Percentiles rank a stretch among this genome's conserved stretches.
Evolutionary conservation across 2,329 filamentous ascomycete genomes (phyloP).

Genomic region (Phyllosticta citriasiana): DNA sequence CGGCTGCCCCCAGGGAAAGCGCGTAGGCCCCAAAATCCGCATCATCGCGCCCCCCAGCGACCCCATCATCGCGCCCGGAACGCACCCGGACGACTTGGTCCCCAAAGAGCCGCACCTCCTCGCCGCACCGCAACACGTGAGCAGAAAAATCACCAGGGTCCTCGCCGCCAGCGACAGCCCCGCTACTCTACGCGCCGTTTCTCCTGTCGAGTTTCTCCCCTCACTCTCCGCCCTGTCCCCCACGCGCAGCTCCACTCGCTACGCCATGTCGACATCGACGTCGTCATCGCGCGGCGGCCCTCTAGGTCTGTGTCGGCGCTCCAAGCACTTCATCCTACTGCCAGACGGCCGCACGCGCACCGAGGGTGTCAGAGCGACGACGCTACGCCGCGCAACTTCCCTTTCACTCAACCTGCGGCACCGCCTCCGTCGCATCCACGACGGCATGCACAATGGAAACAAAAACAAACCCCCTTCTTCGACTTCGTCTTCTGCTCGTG

Average conservation of each 20-base stretch:
- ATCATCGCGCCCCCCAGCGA: not conserved
- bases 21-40: not conserved
- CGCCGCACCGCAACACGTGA: not conserved
- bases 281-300: too few relatives aligned
- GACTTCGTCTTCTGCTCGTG: not conserved
- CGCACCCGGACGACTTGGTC: not conserved
- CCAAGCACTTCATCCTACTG: not conserved
- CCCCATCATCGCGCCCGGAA: too few relatives aligned
- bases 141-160: not conserved
- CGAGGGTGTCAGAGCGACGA: too few relatives aligned
- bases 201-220: not conserved
- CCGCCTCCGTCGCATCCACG: too few relatives aligned
- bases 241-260: not conserved
- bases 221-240: not conserved
- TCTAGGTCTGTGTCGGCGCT: not conserved
- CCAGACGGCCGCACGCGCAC: not conserved
- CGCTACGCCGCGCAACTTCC: not conserved
- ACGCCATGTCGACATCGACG: not conserved
- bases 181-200: not conserved
- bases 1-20: not conserved
- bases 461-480: too few relatives aligned
- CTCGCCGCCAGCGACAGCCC: not conserved
- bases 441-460: too few relatives aligned
- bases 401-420: not conserved
- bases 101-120: not conserved